phyloP scores from a whole-genome alignment of 371 early-diverging fungal species.

The Mucor ambiguus region DNA sequence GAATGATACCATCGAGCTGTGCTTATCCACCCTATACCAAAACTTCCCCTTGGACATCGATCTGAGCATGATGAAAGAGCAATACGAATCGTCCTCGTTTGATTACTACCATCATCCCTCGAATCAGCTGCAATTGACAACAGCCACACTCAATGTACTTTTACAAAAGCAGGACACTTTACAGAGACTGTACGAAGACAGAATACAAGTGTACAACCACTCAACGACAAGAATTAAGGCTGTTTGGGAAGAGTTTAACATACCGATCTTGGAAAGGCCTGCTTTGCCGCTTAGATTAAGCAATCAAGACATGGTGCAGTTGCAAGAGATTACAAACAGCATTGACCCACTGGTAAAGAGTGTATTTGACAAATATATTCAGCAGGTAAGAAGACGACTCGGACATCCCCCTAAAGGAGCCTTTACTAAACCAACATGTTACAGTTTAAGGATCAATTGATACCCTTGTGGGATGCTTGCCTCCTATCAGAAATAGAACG shows the following conservation, averaged over 20 bases:
- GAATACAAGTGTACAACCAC: constrained; percentile 6
- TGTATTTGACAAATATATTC: constrained; percentile 46
- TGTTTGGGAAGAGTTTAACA: constrained; percentile 30
- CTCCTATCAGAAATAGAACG: constrained; percentile 48
- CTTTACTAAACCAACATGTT: background rate
- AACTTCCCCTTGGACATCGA: constrained; percentile 10
- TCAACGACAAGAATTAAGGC: constrained; percentile 20
- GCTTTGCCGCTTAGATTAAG: constrained; percentile 11
- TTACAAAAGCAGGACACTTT: constrained; percentile 4
- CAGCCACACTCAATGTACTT: constrained; percentile 1
- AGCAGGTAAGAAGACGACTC: constrained; percentile 24
- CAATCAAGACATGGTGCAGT: background rate
- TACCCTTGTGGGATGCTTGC: constrained; percentile 48
- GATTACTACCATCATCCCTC: constrained; percentile 19
- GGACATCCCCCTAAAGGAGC: background rate
- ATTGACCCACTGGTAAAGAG: constrained; percentile 28
- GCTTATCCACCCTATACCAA: constrained; percentile 10
- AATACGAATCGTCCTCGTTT: background rate
- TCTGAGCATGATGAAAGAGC: background rate
- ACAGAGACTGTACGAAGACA: constrained; percentile 11
- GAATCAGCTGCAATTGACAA: constrained; percentile 11
- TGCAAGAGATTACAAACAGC: constrained; percentile 36
- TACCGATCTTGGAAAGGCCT: constrained; percentile 23
- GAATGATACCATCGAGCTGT: constrained; percentile 12
- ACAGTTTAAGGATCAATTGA: constrained; percentile 39